Conservation (phyloP, 176 grass and related monocot species). For the Aegilops sharonensis region DNA sequence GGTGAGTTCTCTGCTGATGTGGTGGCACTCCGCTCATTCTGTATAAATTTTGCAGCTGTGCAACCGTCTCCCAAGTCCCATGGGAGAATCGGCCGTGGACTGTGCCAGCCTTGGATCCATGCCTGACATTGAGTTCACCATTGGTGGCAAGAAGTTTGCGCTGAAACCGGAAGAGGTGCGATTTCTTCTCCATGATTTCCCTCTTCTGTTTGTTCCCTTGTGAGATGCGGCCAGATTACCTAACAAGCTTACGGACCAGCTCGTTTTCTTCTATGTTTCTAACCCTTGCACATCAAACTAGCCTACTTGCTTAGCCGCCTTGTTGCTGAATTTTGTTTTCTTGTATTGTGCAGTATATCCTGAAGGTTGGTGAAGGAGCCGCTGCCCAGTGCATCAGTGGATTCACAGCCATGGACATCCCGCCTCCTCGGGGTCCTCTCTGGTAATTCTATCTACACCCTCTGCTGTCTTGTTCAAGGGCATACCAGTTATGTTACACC, state of each 20-base stretch:
- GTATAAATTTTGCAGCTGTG: slow-evolving; percentile 59
- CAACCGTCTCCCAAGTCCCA: slow-evolving; percentile 78
- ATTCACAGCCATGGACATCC: slow-evolving; percentile 82
- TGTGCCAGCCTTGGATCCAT: slow-evolving; percentile 61
- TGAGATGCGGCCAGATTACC: background rate
- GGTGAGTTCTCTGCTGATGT: background rate
- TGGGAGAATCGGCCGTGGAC: slow-evolving; percentile 92
- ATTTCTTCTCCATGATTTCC: background rate
- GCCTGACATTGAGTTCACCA: slow-evolving; percentile 66
- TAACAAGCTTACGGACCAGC: background rate
- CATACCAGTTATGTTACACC: too few species aligned
- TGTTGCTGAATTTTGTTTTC: background rate
- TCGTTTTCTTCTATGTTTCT: background rate
- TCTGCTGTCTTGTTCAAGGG: too few species aligned
- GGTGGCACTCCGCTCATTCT: background rate
- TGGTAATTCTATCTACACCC: slow-evolving; percentile 75
- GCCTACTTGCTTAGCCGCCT: background rate
- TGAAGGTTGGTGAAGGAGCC: slow-evolving; percentile 73
- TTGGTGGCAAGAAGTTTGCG: slow-evolving; percentile 61
- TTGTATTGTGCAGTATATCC: slow-evolving; percentile 59
- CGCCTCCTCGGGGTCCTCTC: slow-evolving; percentile 83
- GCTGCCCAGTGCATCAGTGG: slow-evolving; percentile 89
- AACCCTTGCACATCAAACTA: background rate
- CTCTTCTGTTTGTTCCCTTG: background rate
- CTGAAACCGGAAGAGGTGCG: slow-evolving; percentile 70